Conservation (phyloP, 345 rosid species). For the Linum lewisii region DNA sequence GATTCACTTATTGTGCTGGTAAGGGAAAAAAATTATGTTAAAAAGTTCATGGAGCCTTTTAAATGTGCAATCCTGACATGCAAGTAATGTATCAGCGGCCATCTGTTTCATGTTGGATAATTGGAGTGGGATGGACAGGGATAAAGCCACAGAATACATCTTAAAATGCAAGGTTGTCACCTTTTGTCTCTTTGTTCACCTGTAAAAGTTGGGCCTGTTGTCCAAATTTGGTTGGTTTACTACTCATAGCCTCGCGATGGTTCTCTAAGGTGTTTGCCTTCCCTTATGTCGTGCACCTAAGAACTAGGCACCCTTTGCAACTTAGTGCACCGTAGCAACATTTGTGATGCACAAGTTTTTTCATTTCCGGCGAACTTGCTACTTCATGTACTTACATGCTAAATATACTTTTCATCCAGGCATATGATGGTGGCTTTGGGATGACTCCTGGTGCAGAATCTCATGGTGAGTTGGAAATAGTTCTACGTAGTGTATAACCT, state of each 20-base stretch:
- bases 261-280: no score
- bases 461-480: conserved; percentile 67
- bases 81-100: conserved; percentile 59
- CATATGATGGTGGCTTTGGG: conserved; percentile 98
- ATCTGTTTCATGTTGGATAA: conserved; percentile 63
- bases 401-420: conserved; percentile 36
- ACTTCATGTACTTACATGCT: conserved; percentile 14
- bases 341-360: background rate
- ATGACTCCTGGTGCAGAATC: conserved; percentile 87
- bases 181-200: background rate
- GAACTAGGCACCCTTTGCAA: no score
- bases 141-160: conserved; percentile 68
- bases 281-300: no score
- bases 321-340: no score
- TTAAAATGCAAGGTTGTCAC: conserved; percentile 63
- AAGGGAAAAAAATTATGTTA: conserved; percentile 24
- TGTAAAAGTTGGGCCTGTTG: background rate
- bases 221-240: no score
- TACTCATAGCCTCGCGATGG: no score
- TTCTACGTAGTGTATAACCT: background rate
- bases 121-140: conserved; percentile 87
- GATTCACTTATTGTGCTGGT: conserved; percentile 91
- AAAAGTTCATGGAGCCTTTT: conserved; percentile 2
- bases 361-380: background rate
- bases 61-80: conserved; percentile 16